A percentile compares a stretch with the other conserved stretches of the same genome.
phyloP scores from a whole-genome alignment of 23 red algal genomes.

The Gracilariopsis chorda region DNA sequence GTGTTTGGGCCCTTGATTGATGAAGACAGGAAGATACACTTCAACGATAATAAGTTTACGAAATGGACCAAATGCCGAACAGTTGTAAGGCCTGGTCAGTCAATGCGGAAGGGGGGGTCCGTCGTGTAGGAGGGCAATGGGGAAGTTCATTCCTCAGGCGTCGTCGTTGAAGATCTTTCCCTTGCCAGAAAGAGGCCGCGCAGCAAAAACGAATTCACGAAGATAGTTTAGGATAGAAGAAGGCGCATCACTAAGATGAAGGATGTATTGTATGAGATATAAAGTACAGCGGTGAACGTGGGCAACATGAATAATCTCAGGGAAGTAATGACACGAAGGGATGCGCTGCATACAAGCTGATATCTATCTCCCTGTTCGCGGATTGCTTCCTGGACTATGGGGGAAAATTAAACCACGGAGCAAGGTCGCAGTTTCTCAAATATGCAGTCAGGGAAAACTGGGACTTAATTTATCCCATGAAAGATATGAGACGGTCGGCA shows the following conservation, averaged over 20 bases:
- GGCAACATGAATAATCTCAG: no score
- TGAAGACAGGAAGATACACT: not conserved
- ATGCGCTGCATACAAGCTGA: not conserved
- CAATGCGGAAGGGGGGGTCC: no score
- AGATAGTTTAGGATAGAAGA: not conserved
- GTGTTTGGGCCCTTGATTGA: not conserved
- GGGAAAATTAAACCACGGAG: not conserved
- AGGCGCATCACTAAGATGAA: not conserved
- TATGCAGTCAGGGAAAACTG: not conserved
- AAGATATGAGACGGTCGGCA: no score
- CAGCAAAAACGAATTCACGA: no score
- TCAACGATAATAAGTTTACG: not conserved
- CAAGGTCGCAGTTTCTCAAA: not conserved
- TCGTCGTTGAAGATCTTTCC: no score
- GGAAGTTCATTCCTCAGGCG: no score
- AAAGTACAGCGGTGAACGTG: no score
- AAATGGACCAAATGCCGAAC: not conserved
- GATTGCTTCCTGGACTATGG: not conserved
- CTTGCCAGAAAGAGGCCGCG: no score
- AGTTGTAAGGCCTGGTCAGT: not conserved
- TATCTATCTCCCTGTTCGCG: not conserved
- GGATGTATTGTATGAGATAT: no score
- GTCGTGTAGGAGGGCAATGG: no score
- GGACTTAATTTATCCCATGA: not conserved
- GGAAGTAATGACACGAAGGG: no score